Conservation (phyloP, 495 filamentous ascomycete genomes). For the Hypomontagnella submonticulosa region DNA sequence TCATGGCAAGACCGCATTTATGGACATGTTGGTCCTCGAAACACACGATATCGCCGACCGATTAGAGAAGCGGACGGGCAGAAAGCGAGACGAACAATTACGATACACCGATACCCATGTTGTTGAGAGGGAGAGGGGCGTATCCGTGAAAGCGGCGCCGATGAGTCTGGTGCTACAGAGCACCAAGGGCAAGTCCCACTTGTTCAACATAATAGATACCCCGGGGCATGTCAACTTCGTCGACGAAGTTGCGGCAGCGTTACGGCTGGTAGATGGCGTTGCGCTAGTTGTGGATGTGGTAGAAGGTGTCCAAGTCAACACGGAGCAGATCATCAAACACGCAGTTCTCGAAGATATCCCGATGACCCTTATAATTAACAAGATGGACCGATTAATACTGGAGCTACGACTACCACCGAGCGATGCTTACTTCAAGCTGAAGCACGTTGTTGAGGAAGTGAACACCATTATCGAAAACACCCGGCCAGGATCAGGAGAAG, state of each 20-base stretch:
- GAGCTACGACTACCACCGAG: slow-evolving; percentile 94
- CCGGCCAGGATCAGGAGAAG: slow-evolving; percentile 83
- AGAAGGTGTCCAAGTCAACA: slow-evolving; percentile 97
- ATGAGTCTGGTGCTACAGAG: slow-evolving; percentile 93
- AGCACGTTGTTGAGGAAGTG: slow-evolving; percentile 97
- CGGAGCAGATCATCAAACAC: slow-evolving; percentile 96
- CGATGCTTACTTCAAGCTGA: slow-evolving; percentile 98
- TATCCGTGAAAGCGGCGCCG: slow-evolving; percentile 94
- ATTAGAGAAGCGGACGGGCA: slow-evolving; percentile 81
- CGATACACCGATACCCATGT: slow-evolving; percentile 93
- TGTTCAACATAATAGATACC: slow-evolving; percentile 94
- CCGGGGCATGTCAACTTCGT: slow-evolving; percentile 98
- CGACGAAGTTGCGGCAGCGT: slow-evolving; percentile 89
- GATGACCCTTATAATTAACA: slow-evolving; percentile 91
- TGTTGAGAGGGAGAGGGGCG: slow-evolving; percentile 85
- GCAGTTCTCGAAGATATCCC: slow-evolving; percentile 91
- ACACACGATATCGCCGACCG: slow-evolving; percentile 87
- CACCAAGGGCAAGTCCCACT: slow-evolving; percentile 92
- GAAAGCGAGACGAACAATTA: slow-evolving; percentile 87
- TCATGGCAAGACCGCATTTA: slow-evolving; percentile 96
- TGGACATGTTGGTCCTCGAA: slow-evolving; percentile 97
- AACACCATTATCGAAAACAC: slow-evolving; percentile 94
- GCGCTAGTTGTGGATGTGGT: slow-evolving; percentile 96
- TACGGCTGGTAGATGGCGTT: slow-evolving; percentile 90
- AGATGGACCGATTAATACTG: slow-evolving; percentile 93